These are phyloP conservation scores for Bruguiera sexangula DNA, from an alignment of 345 rosid genomes.

Conservation along the genomic window DNA sequence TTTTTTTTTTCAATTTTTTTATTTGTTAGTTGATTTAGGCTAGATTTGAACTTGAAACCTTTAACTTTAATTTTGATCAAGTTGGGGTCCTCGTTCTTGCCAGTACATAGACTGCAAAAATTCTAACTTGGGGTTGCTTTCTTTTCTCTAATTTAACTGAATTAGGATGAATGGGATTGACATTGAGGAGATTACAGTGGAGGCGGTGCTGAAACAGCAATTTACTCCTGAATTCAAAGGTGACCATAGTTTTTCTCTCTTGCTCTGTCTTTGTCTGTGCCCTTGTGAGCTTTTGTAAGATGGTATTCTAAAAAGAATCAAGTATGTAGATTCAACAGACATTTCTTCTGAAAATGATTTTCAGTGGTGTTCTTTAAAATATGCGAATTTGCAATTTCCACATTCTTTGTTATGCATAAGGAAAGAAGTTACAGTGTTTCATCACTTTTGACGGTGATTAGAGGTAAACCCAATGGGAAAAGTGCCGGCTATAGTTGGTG, in stretches of 20 bases:
- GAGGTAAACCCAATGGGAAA: slow-evolving; percentile 61
- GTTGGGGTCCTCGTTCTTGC: not conserved
- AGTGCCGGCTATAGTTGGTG: slow-evolving; percentile 78
- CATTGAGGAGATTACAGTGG: slow-evolving; percentile 61
- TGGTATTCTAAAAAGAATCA: not conserved
- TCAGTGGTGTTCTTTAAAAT: too few relatives aligned
- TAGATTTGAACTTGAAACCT: too few relatives aligned
- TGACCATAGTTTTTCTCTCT: slow-evolving; percentile 1
- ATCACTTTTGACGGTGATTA: slow-evolving; percentile 20
- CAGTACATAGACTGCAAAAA: not conserved
- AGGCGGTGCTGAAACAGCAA: slow-evolving; percentile 49
- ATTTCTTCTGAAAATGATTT: too few relatives aligned
- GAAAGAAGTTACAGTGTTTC: too few relatives aligned
- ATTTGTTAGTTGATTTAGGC: too few relatives aligned
- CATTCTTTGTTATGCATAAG: too few relatives aligned
- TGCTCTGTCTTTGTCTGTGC: not conserved
- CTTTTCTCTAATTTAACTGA: not conserved
- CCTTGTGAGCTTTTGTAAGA: too few relatives aligned
- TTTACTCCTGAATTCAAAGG: slow-evolving; percentile 64
- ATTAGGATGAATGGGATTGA: slow-evolving; percentile 64
- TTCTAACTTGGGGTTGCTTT: not conserved
- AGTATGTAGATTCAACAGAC: too few relatives aligned
- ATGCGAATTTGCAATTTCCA: too few relatives aligned
- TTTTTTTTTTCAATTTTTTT: too few relatives aligned
- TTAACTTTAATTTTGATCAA: too few relatives aligned